Conservation (phyloP, 805 yeast genomes). For the Lachancea lanzarotensis region DNA sequence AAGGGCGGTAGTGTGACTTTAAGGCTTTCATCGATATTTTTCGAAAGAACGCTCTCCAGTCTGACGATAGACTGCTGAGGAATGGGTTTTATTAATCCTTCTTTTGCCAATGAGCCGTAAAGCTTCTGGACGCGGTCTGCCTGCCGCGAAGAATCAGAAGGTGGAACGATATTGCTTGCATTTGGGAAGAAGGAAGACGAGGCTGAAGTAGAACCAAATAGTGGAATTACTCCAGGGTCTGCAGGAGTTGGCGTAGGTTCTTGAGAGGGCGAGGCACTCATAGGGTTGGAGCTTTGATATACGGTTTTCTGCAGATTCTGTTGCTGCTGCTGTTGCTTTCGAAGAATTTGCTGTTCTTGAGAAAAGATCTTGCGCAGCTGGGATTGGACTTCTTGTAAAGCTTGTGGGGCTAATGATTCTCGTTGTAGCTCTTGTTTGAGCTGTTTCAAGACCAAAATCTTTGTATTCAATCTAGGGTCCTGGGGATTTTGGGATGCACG, state of each 20-base stretch:
- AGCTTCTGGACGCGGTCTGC: conserved; percentile 2
- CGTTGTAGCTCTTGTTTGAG: conserved; percentile 32
- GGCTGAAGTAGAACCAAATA: conserved; percentile 5
- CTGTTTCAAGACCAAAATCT: conserved; percentile 33
- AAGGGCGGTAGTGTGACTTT: conserved; percentile 21
- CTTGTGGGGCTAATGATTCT: conserved; percentile 29
- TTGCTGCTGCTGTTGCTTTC: conserved; percentile 28
- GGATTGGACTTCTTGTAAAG: conserved; percentile 34
- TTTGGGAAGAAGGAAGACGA: conserved; percentile 9
- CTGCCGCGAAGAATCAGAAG: conserved; percentile 3
- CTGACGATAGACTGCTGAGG: conserved; percentile 26
- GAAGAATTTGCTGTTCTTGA: conserved; percentile 32
- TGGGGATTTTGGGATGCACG: conserved; percentile 28
- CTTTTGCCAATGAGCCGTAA: conserved; percentile 9
- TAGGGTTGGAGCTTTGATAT: conserved; percentile 17
- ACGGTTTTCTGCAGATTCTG: conserved; percentile 19
- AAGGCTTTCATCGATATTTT: conserved; percentile 9
- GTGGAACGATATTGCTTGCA: conserved; percentile 6
- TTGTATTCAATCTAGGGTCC: conserved; percentile 30
- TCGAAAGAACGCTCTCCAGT: conserved; percentile 17
- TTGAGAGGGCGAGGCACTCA: conserved; percentile 16
- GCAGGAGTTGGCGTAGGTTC: conserved; percentile 9
- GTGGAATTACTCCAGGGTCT: conserved; percentile 1
- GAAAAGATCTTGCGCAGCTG: conserved; percentile 36
- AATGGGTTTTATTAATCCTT: conserved; percentile 23